phyloP scores from a whole-genome alignment of 768 basidiomycete species.

The Hemileccinum rubropunctum region DNA sequence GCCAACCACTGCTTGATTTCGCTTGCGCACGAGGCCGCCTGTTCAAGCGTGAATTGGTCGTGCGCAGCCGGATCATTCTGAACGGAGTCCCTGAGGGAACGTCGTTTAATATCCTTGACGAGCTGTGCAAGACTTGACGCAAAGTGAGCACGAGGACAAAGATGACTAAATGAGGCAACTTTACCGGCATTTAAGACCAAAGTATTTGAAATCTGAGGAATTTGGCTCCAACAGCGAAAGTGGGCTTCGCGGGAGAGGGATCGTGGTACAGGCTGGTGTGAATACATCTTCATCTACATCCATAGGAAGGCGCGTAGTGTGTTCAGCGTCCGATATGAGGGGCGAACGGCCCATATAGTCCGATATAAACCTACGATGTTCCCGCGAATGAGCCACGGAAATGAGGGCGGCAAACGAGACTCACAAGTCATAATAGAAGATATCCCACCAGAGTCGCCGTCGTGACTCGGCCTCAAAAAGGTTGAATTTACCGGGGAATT shows the following conservation, averaged over 20 bases:
- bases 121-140: slow-evolving; percentile 54
- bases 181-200: slow-evolving; percentile 61
- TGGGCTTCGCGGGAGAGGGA: slow-evolving; percentile 38
- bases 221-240: slow-evolving; percentile 26
- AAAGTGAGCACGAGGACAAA: slow-evolving; percentile 3
- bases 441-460: slow-evolving; percentile 73
- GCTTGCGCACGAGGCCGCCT: slow-evolving; percentile 54
- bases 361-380: slow-evolving; percentile 55
- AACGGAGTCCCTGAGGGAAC: slow-evolving; percentile 41
- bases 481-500: slow-evolving; percentile 43
- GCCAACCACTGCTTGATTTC: slow-evolving; percentile 54
- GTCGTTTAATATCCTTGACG: slow-evolving; percentile 58
- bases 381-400: slow-evolving; percentile 12
- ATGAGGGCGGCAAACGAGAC: slow-evolving; percentile 28
- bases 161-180: slow-evolving; percentile 8
- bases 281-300: slow-evolving; percentile 58
- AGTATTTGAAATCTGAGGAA: slow-evolving; percentile 42
- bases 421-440: slow-evolving; percentile 75
- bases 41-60: slow-evolving; percentile 52
- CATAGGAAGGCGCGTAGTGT: slow-evolving; percentile 53
- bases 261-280: slow-evolving; percentile 41
- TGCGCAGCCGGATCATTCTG: slow-evolving; percentile 26
- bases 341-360: slow-evolving; percentile 66
- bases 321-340: slow-evolving; percentile 52
- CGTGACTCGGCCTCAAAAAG: slow-evolving; percentile 52